Conservation (phyloP, 2,329 filamentous ascomycete genomes). For the Tolypocladium pustulatum region DNA sequence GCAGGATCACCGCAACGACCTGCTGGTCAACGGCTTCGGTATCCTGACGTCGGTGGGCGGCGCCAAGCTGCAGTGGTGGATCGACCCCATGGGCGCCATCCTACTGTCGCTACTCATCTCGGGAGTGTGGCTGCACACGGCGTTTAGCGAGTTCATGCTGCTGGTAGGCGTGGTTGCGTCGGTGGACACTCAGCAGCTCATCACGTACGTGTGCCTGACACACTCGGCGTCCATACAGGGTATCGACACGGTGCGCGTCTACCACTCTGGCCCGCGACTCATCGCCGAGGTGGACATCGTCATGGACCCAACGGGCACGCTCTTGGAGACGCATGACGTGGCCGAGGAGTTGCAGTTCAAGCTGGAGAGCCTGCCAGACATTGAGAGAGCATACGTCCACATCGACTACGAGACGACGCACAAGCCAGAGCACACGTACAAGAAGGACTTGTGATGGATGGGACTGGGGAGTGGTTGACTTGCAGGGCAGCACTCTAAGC, state of each 20-base stretch:
- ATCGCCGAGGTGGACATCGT: constrained; percentile 96
- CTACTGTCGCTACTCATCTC: constrained; percentile 71
- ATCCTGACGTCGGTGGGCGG: constrained; percentile 87
- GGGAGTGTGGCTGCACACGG: constrained; percentile 71
- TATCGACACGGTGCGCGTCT: constrained; percentile 92
- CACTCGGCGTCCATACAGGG: constrained; percentile 72
- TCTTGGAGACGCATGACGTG: constrained; percentile 79
- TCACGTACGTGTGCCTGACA: constrained; percentile 86
- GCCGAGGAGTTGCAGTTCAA: constrained; percentile 92
- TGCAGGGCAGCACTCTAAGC: not conserved
- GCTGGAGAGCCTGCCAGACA: constrained; percentile 80
- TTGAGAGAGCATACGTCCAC: constrained; percentile 92
- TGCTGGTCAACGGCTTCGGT: constrained; percentile 93
- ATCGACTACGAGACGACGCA: constrained; percentile 96
- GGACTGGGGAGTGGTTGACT: not conserved
- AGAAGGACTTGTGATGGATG: constrained; percentile 43
- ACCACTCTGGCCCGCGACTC: constrained; percentile 78
- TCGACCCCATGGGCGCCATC: constrained; percentile 88
- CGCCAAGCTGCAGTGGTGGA: constrained; percentile 82
- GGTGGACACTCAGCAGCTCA: constrained; percentile 78
- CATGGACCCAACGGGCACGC: constrained; percentile 65
- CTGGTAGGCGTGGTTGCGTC: constrained; percentile 83
- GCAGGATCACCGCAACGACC: constrained; percentile 94
- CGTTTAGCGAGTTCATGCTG: constrained; percentile 80
- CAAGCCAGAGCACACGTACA: constrained; percentile 68